phyloP scores from a whole-genome alignment of 352 stramenopile species.

The Globisporangium mamillatum region DNA sequence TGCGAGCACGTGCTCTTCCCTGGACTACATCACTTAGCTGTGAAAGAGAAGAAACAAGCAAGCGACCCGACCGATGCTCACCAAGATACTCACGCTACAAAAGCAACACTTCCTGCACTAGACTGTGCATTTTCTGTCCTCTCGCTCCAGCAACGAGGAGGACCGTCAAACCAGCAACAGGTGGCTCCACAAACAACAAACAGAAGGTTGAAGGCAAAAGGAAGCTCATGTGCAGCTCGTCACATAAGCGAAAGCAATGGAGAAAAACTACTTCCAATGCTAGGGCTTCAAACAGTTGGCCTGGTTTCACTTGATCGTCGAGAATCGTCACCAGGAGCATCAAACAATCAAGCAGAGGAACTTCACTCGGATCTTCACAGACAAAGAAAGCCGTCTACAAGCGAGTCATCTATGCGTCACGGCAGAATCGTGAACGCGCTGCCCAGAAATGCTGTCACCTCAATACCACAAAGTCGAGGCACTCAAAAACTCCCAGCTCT shows the following conservation, averaged over 20 bases:
- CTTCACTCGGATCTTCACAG: not conserved
- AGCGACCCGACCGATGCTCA: not conserved
- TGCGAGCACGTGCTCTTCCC: slow-evolving; percentile 61
- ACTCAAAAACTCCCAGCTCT: slow-evolving; percentile 11
- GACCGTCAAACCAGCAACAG: not conserved
- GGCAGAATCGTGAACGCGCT: not conserved
- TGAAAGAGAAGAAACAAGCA: slow-evolving; percentile 17
- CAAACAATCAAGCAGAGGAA: slow-evolving; percentile 1
- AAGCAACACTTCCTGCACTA: slow-evolving; percentile 2
- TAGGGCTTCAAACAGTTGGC: slow-evolving; percentile 11
- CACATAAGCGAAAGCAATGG: not conserved
- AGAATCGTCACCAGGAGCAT: not conserved
- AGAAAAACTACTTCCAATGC: slow-evolving; percentile 10
- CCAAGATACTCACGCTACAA: not conserved
- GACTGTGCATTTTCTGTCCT: slow-evolving; percentile 18
- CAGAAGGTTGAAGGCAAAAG: not conserved
- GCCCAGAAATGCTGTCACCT: slow-evolving; percentile 3
- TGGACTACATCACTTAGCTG: slow-evolving; percentile 40
- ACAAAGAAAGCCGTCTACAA: slow-evolving; percentile 11
- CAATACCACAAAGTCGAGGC: not conserved
- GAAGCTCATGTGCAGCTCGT: not conserved
- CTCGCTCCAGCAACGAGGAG: slow-evolving; percentile 17
- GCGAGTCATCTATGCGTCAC: not conserved
- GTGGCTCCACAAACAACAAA: not conserved
- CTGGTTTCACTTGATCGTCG: not conserved